Base-by-base conservation (phyloP, 306 rosid genomes). In the Vigna nakashimae region DNA sequence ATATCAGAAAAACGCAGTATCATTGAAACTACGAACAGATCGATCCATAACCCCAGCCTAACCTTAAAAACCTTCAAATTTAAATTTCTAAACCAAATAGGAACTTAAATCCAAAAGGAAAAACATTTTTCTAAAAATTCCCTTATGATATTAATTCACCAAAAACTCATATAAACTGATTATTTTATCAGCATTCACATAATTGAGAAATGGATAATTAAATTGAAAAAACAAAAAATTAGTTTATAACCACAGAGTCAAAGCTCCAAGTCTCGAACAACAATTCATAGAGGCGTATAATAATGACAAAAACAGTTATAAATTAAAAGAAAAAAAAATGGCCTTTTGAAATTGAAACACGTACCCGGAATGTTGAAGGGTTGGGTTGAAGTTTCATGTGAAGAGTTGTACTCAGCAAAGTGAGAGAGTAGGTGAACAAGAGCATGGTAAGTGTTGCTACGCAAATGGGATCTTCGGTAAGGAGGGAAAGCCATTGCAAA, bases 371-470 rank as follows among this genome's bases (percentile, higher is more conserved):
- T 18, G 28, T 51, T 77, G 12, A 71, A 73, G 64, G 82, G 69
- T 45, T 67, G 84, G 52, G 79, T 55, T 53, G 75, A 57, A 9
- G 68, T 1, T 34, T 63, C 28, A 36, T 36, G 46, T 36, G 69
- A 36, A 68, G 48, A 9, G 26, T 82, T n/a, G 13, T 79, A 34
- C 17, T 53, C 66, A 55, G 84, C 72, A 14, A 50, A 51, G 34
- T 49, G 71, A 14, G 86, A 60, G n/a, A 90, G 45, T 71, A 92
- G 87, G 4, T 78, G 86, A 56, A 80, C 55, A 49, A 88, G 77
- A 1, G 87, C 82, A n/a, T 56, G 72, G 72, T 73, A 90, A 52
- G 93, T 86, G 32, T 80, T 65, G 67, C 97, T 90, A 75, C 71
- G 87, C 40, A 92, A 84, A 30, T 82, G 88, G 38, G 88, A 78